Conservation (phyloP, 768 basidiomycete genomes). For the Postia placenta region DNA sequence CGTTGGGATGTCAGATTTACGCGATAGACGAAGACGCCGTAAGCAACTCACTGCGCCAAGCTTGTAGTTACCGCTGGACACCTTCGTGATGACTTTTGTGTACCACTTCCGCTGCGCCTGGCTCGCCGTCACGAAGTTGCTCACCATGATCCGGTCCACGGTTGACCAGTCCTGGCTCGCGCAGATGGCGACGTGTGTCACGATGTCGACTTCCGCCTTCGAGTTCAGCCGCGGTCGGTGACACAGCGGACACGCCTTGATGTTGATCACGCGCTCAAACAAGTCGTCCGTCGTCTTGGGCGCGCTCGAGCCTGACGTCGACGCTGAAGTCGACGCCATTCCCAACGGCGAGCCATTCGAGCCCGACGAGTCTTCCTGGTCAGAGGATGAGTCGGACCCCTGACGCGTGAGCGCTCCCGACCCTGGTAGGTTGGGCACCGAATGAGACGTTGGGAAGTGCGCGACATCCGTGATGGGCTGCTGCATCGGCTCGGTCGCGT, state of each 20-base stretch:
- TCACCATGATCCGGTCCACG: conserved; percentile 85
- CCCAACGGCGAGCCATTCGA: conserved; percentile 10
- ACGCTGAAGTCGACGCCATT: too few relatives aligned
- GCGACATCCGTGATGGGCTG: conserved; percentile 29
- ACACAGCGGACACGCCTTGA: conserved; percentile 91
- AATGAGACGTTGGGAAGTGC: conserved; percentile 19
- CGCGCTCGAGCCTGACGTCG: conserved; percentile 4
- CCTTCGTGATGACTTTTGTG: conserved; percentile 82
- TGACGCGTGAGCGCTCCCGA: conserved; percentile 20
- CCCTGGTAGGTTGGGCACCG: conserved; percentile 8
- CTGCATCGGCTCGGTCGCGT: conserved; percentile 42
- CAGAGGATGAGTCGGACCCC: conserved; percentile 39
- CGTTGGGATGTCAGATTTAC: neutral
- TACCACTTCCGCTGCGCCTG: conserved; percentile 99
- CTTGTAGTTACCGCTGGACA: conserved; percentile 81
- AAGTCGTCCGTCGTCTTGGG: conserved; percentile 6
- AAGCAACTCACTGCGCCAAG: conserved; percentile 73
- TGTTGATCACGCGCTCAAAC: conserved; percentile 84
- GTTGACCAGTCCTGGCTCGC: conserved; percentile 90
- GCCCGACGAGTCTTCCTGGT: conserved; percentile 29
- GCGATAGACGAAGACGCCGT: neutral
- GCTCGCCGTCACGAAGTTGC: conserved; percentile 89
- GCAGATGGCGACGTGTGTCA: conserved; percentile 96
- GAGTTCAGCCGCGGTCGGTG: conserved; percentile 80
- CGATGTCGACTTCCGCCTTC: conserved; percentile 89